A percentile compares a stretch with the other conserved stretches of the same genome.
Evolutionary conservation across 1,139 yeast species (phyloP).

Genomic region (Candida labiduridarum): DNA sequence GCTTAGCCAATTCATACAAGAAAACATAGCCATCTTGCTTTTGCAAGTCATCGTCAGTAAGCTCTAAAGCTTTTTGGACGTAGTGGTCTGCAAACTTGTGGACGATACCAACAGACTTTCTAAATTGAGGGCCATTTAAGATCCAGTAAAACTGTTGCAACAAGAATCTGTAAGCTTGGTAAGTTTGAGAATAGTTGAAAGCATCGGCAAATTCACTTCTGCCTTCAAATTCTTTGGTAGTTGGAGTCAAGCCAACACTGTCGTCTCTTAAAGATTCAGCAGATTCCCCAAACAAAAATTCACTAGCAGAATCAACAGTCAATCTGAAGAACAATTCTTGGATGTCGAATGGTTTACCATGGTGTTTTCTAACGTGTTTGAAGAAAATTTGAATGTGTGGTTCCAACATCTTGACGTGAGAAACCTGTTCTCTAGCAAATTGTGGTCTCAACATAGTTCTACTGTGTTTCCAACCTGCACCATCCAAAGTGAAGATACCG

Average conservation of each 20-base stretch:
- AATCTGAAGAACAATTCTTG: constrained; percentile 44
- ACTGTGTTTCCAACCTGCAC: constrained; percentile 59
- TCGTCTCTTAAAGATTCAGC: constrained; percentile 41
- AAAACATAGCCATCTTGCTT: constrained; percentile 47
- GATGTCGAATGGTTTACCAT: constrained; percentile 32
- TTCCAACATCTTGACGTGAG: constrained; percentile 47
- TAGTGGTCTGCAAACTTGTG: constrained; percentile 39
- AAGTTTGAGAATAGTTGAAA: constrained; percentile 36
- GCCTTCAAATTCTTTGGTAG: constrained; percentile 12
- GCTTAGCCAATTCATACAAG: no score
- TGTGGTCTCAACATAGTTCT: constrained; percentile 59
- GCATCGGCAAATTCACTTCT: constrained; percentile 20
- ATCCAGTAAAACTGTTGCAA: constrained; percentile 31
- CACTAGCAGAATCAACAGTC: constrained; percentile 61
- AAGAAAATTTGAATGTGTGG: constrained; percentile 45
- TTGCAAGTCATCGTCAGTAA: constrained; percentile 37
- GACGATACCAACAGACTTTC: constrained; percentile 27
- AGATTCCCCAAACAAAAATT: constrained; percentile 59
- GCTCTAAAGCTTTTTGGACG: constrained; percentile 31
- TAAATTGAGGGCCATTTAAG: constrained; percentile 33
- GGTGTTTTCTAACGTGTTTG: constrained; percentile 25
- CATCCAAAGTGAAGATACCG: constrained; percentile 61
- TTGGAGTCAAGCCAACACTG: constrained; percentile 22
- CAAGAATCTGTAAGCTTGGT: constrained; percentile 28
- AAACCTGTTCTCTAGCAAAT: constrained; percentile 53